Evolutionary conservation across 1,284 basidiomycete species (phyloP).

Genomic region (Cryptococcus sp.): DNA sequence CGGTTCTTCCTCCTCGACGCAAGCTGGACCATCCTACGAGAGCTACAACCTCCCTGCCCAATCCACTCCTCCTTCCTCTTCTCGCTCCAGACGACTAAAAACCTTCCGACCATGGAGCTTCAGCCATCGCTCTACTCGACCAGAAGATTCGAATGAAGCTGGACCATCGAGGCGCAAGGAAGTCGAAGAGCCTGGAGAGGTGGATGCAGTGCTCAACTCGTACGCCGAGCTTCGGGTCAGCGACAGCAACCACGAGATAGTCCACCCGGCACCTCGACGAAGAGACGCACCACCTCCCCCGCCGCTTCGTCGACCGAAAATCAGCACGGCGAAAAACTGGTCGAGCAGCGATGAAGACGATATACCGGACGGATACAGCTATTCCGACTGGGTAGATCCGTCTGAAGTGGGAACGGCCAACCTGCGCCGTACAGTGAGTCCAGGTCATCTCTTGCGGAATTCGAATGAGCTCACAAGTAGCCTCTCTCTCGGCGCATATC

Average conservation of each 20-base stretch:
- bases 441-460: neutral
- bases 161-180: too few relatives aligned
- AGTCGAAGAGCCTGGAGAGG: too few relatives aligned
- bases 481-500: neutral
- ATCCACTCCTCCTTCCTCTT: neutral
- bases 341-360: slow-evolving; percentile 17
- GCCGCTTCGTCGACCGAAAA: neutral
- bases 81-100: slow-evolving; percentile 1
- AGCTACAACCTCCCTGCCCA: neutral
- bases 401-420: neutral
- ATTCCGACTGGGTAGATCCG: neutral
- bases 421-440: neutral
- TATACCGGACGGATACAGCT: slow-evolving; percentile 9
- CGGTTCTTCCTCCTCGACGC: neutral
- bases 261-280: too few relatives aligned
- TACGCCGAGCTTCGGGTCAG: too few relatives aligned
- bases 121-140: neutral
- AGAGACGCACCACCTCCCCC: neutral
- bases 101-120: slow-evolving; percentile 17
- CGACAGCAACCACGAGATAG: neutral
- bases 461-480: too few relatives aligned
- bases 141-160: too few relatives aligned
- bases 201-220: too few relatives aligned
- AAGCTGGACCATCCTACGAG: slow-evolving; percentile 2
- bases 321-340: neutral